Base-by-base conservation (phyloP, 192 early-diverging fungal genomes). In the Coemansia sp. region DNA sequence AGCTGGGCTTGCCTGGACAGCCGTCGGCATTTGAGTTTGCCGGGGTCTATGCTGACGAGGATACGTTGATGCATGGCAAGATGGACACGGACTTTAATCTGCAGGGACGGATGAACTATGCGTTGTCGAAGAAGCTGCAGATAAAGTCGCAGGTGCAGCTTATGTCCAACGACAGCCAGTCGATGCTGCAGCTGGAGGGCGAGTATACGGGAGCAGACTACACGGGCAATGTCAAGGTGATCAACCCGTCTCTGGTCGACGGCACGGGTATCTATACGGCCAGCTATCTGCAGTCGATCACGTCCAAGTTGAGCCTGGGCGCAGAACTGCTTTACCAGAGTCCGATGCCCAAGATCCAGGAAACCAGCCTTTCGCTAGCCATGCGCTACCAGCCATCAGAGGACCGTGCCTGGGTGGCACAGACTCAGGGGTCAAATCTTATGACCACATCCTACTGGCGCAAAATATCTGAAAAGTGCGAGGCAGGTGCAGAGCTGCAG, bases 21-120 rank as follows among this genome's bases (percentile, higher is more conserved):
- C 94, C 94, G 14, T 87, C 92, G 26, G 80, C 78, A 61, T 99
- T 96, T 79, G 90, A 93, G 73, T 99, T 98, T 80, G 88, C 86
- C 26, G 86, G 91, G 23, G 87, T 89, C 41, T 96, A 88, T 65
- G 88, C 87, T 44, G 85, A 83, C 26, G 87, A 88, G 51, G 74
- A 87, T 68, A 87, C 85, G 18, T 82, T 93, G 79, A 70, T 97
- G 64, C 92, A 94, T 57, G 97, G 95, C 6, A 93, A 89, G 67
- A 84, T 99, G 78, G 97, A 98, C 63, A 90, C 89, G 52, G 89
- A 97, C 59, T 86, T 89, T 48, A 90, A 83, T 55, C 81, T 99
- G 33, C 85, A 89, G 64, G 96, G 88, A 11, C 81, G 91, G 44
- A 80, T 81, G 50, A 82, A 91, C 81, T 86, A 93, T 72, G 84